phyloP scores from a whole-genome alignment of 2,329 filamentous ascomycete genomes.

The Amauroascus niger region DNA sequence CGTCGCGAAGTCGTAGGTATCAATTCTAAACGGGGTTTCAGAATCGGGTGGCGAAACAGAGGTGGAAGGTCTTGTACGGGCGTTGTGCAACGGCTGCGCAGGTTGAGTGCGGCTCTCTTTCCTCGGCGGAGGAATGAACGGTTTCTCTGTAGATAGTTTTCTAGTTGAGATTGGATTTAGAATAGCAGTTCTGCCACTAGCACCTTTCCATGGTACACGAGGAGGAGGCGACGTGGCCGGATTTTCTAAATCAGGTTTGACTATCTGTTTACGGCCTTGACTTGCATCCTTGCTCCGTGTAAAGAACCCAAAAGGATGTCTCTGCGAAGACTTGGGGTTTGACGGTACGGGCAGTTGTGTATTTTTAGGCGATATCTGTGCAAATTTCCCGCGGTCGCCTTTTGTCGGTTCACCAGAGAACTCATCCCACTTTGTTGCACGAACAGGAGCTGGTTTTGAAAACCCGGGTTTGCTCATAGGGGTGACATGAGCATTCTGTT shows the following conservation, averaged over 20 bases:
- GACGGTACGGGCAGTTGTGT: slow-evolving; percentile 22
- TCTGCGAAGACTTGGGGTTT: slow-evolving; percentile 21
- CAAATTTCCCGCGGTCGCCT: slow-evolving; percentile 46
- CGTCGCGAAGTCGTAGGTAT: slow-evolving; percentile 7
- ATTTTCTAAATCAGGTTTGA: slow-evolving; percentile 23
- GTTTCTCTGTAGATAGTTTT: slow-evolving; percentile 38
- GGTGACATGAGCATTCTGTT: background rate
- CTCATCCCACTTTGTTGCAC: slow-evolving; percentile 48
- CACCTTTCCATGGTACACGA: slow-evolving; percentile 56
- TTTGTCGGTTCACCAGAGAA: slow-evolving; percentile 57
- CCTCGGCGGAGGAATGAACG: slow-evolving; percentile 2
- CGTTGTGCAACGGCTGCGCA: background rate
- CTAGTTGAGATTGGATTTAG: slow-evolving; percentile 57
- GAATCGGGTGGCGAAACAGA: background rate
- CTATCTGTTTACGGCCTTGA: slow-evolving; percentile 28
- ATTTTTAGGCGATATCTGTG: slow-evolving; percentile 47
- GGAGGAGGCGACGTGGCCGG: slow-evolving; percentile 40
- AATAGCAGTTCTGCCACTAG: slow-evolving; percentile 57
- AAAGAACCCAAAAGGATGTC: slow-evolving; percentile 24
- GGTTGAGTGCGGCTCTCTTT: slow-evolving; percentile 2
- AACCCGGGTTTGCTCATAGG: slow-evolving; percentile 12
- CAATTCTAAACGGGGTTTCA: background rate
- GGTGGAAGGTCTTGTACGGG: background rate
- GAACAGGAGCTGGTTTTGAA: background rate
- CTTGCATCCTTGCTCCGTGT: slow-evolving; percentile 32